Conservation (phyloP, 345 rosid genomes). For the Noccaea caerulescens region DNA sequence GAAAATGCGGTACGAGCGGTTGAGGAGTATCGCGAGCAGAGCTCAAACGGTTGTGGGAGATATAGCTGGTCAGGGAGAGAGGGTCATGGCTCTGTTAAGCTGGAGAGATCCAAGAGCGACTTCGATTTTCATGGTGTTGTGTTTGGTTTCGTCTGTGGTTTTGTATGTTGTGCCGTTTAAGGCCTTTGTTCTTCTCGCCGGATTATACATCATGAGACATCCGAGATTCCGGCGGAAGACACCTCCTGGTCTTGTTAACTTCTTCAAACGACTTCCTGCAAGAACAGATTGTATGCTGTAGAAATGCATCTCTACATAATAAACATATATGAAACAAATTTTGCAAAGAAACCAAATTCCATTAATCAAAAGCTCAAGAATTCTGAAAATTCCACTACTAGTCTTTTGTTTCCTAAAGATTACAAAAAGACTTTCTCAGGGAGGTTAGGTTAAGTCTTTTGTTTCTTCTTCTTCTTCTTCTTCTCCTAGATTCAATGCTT, state of each 20-base stretch:
- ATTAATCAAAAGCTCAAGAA: slow-evolving; percentile 15
- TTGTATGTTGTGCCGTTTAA: slow-evolving; percentile 78
- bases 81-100: slow-evolving; percentile 74
- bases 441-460: slow-evolving; percentile 31
- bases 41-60: slow-evolving; percentile 92
- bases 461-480: slow-evolving; percentile 27
- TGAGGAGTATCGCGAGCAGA: slow-evolving; percentile 80
- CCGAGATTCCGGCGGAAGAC: slow-evolving; percentile 76
- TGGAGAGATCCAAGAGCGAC: slow-evolving; percentile 98
- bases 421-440: slow-evolving; percentile 7
- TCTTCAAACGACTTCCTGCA: slow-evolving; percentile 86
- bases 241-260: slow-evolving; percentile 71
- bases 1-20: slow-evolving; percentile 75
- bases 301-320: slow-evolving; percentile 5
- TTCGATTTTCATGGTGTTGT: slow-evolving; percentile 62
- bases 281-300: slow-evolving; percentile 83
- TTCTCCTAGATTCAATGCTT: slow-evolving; percentile 34
- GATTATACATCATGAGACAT: slow-evolving; percentile 78
- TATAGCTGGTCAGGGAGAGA: slow-evolving; percentile 90
- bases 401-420: slow-evolving; percentile 33
- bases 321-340: slow-evolving; percentile 13
- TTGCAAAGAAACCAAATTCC: slow-evolving; percentile 24
- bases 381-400: slow-evolving; percentile 22
- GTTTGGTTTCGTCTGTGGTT: slow-evolving; percentile 69
- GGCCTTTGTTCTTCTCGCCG: slow-evolving; percentile 63